A percentile compares a stretch with the other conserved stretches of the same genome.
These are phyloP conservation scores for Arthrobotrys megalospora DNA, from an alignment of 2,329 filamentous ascomycete species.

Conservation along the genomic window DNA sequence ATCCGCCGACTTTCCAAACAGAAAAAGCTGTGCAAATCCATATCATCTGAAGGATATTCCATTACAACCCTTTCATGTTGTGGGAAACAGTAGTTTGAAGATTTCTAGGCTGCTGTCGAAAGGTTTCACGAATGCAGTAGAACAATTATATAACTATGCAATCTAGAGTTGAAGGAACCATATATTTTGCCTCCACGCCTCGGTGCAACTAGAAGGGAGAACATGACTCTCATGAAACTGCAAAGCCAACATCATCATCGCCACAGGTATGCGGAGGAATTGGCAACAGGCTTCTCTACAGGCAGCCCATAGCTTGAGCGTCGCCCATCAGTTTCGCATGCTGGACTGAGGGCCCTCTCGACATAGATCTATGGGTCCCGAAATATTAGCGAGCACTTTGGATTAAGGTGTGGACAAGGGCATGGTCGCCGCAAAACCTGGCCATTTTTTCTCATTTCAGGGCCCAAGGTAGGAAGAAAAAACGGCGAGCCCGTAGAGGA, in stretches of 20 bases:
- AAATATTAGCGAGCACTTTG: not conserved
- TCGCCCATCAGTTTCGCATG: no score
- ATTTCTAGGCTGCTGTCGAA: not conserved
- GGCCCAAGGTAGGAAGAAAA: conserved; percentile 16
- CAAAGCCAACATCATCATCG: not conserved
- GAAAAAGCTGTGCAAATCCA: not conserved
- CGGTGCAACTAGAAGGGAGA: not conserved
- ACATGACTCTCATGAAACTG: not conserved
- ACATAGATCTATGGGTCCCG: no score
- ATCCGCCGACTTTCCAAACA: not conserved
- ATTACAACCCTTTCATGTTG: not conserved
- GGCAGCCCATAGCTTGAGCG: no score
- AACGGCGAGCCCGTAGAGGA: not conserved
- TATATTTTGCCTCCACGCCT: not conserved
- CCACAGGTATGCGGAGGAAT: not conserved
- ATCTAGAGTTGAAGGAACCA: not conserved
- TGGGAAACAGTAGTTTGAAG: not conserved
- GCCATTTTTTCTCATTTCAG: conserved; percentile 35
- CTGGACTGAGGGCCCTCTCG: no score
- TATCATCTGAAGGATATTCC: not conserved
- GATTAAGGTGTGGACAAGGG: not conserved
- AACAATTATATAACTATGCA: not conserved
- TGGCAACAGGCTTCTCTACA: not conserved
- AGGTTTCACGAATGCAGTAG: conserved; percentile 2
- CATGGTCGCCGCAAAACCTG: conserved; percentile 9